Percentiles rank a stretch among this genome's conserved stretches.
Conservation (phyloP, 2,329 filamentous ascomycete species). For the Tetracladium maxilliforme region DNA sequence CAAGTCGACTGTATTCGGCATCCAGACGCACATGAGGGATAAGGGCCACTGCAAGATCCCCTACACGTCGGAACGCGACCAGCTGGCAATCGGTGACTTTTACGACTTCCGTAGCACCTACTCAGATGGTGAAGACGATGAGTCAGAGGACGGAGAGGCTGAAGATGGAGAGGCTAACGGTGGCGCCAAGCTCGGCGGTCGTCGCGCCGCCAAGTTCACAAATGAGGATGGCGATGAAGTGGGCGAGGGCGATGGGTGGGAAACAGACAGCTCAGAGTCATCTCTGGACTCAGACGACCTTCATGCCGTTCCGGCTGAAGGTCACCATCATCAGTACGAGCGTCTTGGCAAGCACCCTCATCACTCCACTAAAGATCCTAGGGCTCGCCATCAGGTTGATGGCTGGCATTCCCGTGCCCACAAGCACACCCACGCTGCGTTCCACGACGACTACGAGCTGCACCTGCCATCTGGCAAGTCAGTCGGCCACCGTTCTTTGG, state of each 20-base stretch:
- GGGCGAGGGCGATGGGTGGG: conserved; percentile 68
- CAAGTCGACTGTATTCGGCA: conserved; percentile 62
- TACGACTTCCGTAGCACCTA: conserved; percentile 97
- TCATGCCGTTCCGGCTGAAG: conserved; percentile 62
- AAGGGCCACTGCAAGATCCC: conserved; percentile 95
- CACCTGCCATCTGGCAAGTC: conserved; percentile 82
- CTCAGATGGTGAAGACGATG: conserved; percentile 57
- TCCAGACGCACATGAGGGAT: conserved; percentile 95
- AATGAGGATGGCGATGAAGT: conserved; percentile 34
- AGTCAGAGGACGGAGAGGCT: conserved; percentile 40
- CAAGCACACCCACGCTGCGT: conserved; percentile 58
- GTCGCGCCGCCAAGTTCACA: conserved; percentile 35
- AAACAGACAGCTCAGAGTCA: conserved; percentile 84
- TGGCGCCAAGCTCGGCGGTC: conserved; percentile 57
- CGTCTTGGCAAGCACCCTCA: conserved; percentile 60
- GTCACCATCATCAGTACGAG: conserved; percentile 56
- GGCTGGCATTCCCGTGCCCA: conserved; percentile 76
- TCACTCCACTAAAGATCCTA: conserved; percentile 56
- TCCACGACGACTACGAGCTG: conserved; percentile 85
- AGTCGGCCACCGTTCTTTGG: conserved; percentile 78
- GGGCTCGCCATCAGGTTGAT: conserved; percentile 59
- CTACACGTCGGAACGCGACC: conserved; percentile 75
- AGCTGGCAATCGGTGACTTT: conserved; percentile 87
- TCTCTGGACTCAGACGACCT: conserved; percentile 79
- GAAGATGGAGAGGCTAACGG: conserved; percentile 30